Percentiles rank a stretch among this genome's conserved stretches.
These are phyloP conservation scores for Populus hybrid DNA, from an alignment of 441 rosid species.

Conservation along the genomic window DNA sequence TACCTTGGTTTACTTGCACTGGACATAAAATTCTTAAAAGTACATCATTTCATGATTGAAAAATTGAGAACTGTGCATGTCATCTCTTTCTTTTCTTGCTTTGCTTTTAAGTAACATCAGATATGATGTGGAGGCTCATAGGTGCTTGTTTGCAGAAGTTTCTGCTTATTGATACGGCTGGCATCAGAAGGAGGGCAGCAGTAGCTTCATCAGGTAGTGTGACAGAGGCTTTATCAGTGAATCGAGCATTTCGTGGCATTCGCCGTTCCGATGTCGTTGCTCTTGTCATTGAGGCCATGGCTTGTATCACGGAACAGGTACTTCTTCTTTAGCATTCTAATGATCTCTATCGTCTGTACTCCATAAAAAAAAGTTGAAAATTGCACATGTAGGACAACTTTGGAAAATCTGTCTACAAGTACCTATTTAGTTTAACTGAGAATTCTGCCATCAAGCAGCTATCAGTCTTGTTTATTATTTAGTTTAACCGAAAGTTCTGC, in stretches of 20 bases:
- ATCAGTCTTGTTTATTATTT: neutral
- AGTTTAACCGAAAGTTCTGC: neutral
- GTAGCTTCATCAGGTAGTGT: slow-evolving; percentile 88
- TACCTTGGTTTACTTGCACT: neutral
- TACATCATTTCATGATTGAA: neutral
- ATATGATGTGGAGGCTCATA: neutral
- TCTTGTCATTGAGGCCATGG: slow-evolving; percentile 94
- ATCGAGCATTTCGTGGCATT: slow-evolving; percentile 88
- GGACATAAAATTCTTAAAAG: neutral
- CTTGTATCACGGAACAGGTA: slow-evolving; percentile 96
- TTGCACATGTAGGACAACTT: neutral
- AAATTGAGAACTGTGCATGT: neutral
- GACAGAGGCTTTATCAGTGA: slow-evolving; percentile 90
- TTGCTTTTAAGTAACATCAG: no score
- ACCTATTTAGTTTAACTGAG: neutral
- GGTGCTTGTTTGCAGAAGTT: slow-evolving; percentile 60
- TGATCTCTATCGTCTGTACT: neutral
- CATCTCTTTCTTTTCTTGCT: no score
- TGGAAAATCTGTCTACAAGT: neutral
- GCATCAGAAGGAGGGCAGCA: slow-evolving; percentile 88
- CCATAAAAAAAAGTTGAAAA: neutral
- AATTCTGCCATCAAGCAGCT: neutral
- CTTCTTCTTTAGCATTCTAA: slow-evolving; percentile 17
- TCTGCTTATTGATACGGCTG: slow-evolving; percentile 92
- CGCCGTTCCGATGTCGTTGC: slow-evolving; percentile 95